Evolutionary conservation across 495 filamentous ascomycete species (phyloP).

Genomic region (Hypoxylon crocopeplum): DNA sequence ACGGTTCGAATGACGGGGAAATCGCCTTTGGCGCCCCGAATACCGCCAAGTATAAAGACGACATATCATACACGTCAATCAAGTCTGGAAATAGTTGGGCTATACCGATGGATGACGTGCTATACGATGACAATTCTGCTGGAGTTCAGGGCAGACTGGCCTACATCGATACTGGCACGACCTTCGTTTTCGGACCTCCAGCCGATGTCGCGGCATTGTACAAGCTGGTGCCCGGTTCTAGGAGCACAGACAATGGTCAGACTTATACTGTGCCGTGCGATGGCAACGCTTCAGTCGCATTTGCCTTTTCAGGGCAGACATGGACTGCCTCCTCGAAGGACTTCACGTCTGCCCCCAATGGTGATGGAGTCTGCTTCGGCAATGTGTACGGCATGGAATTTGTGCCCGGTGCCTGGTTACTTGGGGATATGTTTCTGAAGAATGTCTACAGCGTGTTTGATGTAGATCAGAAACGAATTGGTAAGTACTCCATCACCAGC

Average conservation of each 20-base stretch:
- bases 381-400: slow-evolving; percentile 65
- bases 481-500: slow-evolving; percentile 38
- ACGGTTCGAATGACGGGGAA: slow-evolving; percentile 72
- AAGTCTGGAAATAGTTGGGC: slow-evolving; percentile 63
- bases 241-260: slow-evolving; percentile 49
- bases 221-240: slow-evolving; percentile 66
- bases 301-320: slow-evolving; percentile 55
- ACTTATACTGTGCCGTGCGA: slow-evolving; percentile 75
- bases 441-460: slow-evolving; percentile 92
- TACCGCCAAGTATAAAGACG: slow-evolving; percentile 66
- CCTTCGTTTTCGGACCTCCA: slow-evolving; percentile 71
- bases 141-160: slow-evolving; percentile 60
- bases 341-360: slow-evolving; percentile 62
- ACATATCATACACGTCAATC: slow-evolving; percentile 67
- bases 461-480: slow-evolving; percentile 63
- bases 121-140: slow-evolving; percentile 61
- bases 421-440: slow-evolving; percentile 86
- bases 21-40: slow-evolving; percentile 79
- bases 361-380: slow-evolving; percentile 62
- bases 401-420: slow-evolving; percentile 65
- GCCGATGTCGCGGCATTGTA: slow-evolving; percentile 70
- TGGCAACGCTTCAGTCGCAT: slow-evolving; percentile 52
- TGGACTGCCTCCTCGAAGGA: slow-evolving; percentile 72
- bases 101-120: slow-evolving; percentile 68
- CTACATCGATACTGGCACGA: slow-evolving; percentile 84